These are phyloP conservation scores for Aspergillus awamori DNA, from an alignment of 2,329 filamentous ascomycete species.

Conservation along the genomic window DNA sequence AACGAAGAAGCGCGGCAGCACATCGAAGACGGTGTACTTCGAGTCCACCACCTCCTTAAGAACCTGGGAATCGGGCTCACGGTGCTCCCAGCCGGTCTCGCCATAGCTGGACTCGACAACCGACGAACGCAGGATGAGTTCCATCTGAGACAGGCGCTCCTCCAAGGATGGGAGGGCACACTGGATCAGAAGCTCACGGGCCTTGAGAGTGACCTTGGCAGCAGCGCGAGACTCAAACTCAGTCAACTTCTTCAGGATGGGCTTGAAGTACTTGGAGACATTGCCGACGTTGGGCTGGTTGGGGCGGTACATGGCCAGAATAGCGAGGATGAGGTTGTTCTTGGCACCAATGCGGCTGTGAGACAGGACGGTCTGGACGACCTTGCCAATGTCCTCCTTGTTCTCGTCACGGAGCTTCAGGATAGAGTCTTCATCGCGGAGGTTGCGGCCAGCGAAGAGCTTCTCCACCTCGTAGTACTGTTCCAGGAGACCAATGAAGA, in stretches of 20 bases:
- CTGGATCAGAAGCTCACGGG: conserved; percentile 95
- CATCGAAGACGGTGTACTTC: conserved; percentile 97
- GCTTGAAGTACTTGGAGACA: conserved; percentile 83
- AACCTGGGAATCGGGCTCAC: conserved; percentile 84
- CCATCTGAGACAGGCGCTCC: conserved; percentile 94
- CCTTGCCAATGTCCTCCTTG: conserved; percentile 84
- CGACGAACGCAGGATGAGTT: conserved; percentile 94
- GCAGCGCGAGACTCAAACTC: conserved; percentile 85
- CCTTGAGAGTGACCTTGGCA: conserved; percentile 95
- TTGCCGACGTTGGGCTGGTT: conserved; percentile 91
- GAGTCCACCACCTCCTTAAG: conserved; percentile 99
- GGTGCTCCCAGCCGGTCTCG: conserved; percentile 94
- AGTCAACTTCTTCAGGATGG: conserved; percentile 79
- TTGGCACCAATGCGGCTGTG: conserved; percentile 91
- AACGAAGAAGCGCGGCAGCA: conserved; percentile 90
- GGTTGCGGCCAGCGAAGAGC: conserved; percentile 81
- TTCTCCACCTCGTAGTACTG: conserved; percentile 82
- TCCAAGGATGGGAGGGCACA: conserved; percentile 94
- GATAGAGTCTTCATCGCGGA: conserved; percentile 90
- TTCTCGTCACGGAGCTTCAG: conserved; percentile 93
- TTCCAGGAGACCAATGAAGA: conserved; percentile 78
- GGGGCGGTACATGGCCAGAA: conserved; percentile 90
- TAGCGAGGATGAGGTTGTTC: conserved; percentile 88
- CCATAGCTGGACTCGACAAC: conserved; percentile 97
- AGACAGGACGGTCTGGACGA: conserved; percentile 87